Base-by-base conservation (phyloP, 257 asterid species). In the Verbascum thapsus region DNA sequence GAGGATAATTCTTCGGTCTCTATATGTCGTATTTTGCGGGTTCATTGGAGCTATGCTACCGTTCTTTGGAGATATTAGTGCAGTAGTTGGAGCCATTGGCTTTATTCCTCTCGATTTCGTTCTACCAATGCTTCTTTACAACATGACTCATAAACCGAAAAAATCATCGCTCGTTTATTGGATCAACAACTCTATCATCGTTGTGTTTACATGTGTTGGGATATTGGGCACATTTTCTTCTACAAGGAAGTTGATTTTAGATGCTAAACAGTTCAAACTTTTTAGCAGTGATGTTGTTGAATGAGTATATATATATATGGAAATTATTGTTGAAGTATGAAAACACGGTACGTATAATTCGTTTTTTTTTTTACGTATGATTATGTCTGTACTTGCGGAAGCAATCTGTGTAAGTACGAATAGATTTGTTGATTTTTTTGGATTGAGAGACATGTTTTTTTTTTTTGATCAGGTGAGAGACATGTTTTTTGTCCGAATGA, bases 91-190 rank as follows among this genome's bases (percentile, higher is more conserved):
- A 15, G 99, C 99, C 15, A 61, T 90, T 26, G 97, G 99, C 32
- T 94, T 94, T 71, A 94, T 94, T 61, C 99, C 99, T 44, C 87
- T 94, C 10, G 99, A 94, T 69, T 94, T 92, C 43, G 43, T 89
- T 37, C 91, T 92, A 6, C 99, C 99, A 7, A 92, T 92, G 97
- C 91, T 92, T 67, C 89, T 92, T 3, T 92, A 92, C 78, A 92
- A 92, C 86, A 82, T 83, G 81, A 83, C 90, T 0, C 66, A 74
- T 56, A 84, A 81, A 72, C 96, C 97, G 1, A 40, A 58, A 4
- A 85, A 64, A 73, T 63, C 83, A 55, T 92, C 97, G 12, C 41
- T 56, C 9, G 67, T 16, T 18, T 87, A 74, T 61, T 83, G 95
- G 95, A 42, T 84, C 73, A 92, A 92, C 80, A 72, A 42, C 63